These are phyloP conservation scores for Claviceps sp. DNA, from an alignment of 2,329 filamentous ascomycete genomes.

Conservation along the genomic window DNA sequence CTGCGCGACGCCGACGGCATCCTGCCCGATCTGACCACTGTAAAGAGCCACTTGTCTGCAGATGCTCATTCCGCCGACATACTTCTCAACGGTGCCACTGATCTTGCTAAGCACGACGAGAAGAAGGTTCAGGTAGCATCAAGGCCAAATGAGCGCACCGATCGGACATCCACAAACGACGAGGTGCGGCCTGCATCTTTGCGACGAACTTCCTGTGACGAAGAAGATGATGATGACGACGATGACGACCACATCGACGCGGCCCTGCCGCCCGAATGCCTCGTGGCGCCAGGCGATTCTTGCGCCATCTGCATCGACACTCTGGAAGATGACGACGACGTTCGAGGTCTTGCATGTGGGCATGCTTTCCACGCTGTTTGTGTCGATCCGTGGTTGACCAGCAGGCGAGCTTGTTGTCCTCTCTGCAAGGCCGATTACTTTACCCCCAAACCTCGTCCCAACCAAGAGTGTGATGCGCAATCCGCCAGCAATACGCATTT, in stretches of 20 bases:
- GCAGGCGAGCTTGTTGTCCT: constrained; percentile 85
- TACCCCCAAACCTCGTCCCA: constrained; percentile 71
- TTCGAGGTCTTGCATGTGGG: constrained; percentile 88
- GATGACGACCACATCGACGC: constrained; percentile 59
- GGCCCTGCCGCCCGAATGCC: constrained; percentile 66
- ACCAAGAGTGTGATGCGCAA: constrained; percentile 17
- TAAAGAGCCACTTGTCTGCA: constrained; percentile 32
- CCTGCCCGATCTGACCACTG: constrained; percentile 25
- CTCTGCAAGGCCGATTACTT: constrained; percentile 98
- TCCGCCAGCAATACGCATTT: constrained; percentile 12
- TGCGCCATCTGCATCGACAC: constrained; percentile 95
- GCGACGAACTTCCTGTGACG: constrained; percentile 32
- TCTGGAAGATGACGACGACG: constrained; percentile 88
- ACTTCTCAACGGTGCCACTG: constrained; percentile 7
- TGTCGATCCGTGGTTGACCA: constrained; percentile 92
- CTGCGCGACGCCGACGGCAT: constrained; percentile 53
- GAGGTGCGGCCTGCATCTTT: constrained; percentile 16
- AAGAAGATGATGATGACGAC: constrained; percentile 47
- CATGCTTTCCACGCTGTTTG: constrained; percentile 96
- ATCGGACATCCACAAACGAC: constrained; percentile 14
- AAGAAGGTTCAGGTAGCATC: constrained; percentile 7
- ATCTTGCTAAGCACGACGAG: constrained; percentile 8
- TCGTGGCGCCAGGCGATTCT: constrained; percentile 74
- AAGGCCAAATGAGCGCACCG: constrained; percentile 8
- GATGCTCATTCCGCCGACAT: constrained; percentile 10